These are phyloP conservation scores for Phytophthora quininea DNA, from an alignment of 352 stramenopile genomes.

Conservation along the genomic window DNA sequence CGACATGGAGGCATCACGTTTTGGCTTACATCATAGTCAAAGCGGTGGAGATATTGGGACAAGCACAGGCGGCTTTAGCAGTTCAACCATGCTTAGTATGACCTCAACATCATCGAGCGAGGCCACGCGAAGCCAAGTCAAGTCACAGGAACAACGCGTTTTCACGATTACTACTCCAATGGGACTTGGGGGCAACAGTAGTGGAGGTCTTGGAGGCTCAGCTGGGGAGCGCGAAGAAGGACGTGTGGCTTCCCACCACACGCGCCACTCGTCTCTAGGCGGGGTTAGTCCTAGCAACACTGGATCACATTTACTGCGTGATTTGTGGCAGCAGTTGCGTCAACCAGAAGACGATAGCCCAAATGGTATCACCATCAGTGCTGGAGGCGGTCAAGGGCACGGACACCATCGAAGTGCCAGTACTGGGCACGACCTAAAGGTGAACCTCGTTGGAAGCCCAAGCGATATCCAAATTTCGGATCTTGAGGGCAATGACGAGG, in stretches of 20 bases:
- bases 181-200: slow-evolving; percentile 16
- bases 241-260: slow-evolving; percentile 23
- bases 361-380: slow-evolving; percentile 21
- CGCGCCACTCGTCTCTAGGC: slow-evolving; percentile 38
- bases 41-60: slow-evolving; percentile 15
- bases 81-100: slow-evolving; percentile 2
- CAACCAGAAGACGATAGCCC: slow-evolving; percentile 62
- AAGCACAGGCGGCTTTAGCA: neutral
- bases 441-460: slow-evolving; percentile 16
- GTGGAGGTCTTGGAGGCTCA: slow-evolving; percentile 19
- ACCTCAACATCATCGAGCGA: slow-evolving; percentile 27
- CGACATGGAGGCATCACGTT: slow-evolving; percentile 36
- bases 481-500: slow-evolving; percentile 37
- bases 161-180: slow-evolving; percentile 38
- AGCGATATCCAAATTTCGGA: slow-evolving; percentile 46
- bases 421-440: slow-evolving; percentile 34
- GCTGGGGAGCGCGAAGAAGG: slow-evolving; percentile 27
- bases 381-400: slow-evolving; percentile 20
- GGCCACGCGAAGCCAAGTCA: slow-evolving; percentile 42
- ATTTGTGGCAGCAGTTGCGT: slow-evolving; percentile 82
- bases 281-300: slow-evolving; percentile 38
- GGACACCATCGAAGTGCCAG: slow-evolving; percentile 31
- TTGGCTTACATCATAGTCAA: slow-evolving; percentile 30
- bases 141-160: slow-evolving; percentile 28
- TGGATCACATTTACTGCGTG: slow-evolving; percentile 68